phyloP scores from a whole-genome alignment of 306 rosid genomes.

The Dicorynia guianensis region DNA sequence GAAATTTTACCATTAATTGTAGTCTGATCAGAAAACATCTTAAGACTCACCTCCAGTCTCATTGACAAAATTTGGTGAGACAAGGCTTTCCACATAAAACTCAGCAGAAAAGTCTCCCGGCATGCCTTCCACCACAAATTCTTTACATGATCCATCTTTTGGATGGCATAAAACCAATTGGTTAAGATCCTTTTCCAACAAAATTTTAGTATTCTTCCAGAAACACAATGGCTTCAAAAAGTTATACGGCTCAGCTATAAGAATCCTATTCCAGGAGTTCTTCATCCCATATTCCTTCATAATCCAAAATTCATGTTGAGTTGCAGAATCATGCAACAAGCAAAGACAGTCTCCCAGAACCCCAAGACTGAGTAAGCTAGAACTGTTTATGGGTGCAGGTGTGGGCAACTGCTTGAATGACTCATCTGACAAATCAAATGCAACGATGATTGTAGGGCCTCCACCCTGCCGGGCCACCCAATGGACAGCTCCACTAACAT shows the following conservation, averaged over 20 bases:
- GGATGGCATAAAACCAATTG: background rate
- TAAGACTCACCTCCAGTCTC: too few relatives aligned
- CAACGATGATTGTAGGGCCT: background rate
- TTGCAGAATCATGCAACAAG: background rate
- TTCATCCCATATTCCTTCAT: slow-evolving; percentile 16
- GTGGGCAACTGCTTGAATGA: background rate
- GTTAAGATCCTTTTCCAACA: background rate
- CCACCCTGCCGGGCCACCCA: background rate
- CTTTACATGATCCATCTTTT: background rate
- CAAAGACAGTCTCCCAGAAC: background rate
- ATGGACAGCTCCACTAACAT: background rate
- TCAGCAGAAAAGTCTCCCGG: background rate
- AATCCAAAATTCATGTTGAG: background rate
- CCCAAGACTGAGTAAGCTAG: background rate
- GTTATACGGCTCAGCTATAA: background rate
- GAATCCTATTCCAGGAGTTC: slow-evolving; percentile 11
- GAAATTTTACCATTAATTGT: too few relatives aligned
- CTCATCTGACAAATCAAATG: background rate
- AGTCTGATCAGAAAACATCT: too few relatives aligned
- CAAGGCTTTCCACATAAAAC: slow-evolving; percentile 17
- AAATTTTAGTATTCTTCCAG: background rate
- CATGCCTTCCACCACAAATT: background rate
- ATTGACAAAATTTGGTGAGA: background rate
- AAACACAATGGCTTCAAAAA: background rate
- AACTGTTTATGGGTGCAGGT: background rate